Evolutionary conservation across 352 stramenopile species (phyloP).

Genomic region (Phytophthora hybrid): DNA sequence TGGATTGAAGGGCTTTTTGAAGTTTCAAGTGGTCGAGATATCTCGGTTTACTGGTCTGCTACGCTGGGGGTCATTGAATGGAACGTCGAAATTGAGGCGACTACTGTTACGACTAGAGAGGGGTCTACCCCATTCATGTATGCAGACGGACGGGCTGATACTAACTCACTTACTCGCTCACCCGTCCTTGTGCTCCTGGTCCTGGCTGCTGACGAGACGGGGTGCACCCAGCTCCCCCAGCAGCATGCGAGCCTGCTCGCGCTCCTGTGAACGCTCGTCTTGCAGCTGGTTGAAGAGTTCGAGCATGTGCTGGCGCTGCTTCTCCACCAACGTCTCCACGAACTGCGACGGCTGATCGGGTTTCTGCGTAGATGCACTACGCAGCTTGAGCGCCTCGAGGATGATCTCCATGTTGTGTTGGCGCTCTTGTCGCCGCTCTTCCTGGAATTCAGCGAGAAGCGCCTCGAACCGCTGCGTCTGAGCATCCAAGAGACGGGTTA

Average conservation of each 20-base stretch:
- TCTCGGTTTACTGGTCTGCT: neutral
- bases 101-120: slow-evolving; percentile 25
- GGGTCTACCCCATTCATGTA: slow-evolving; percentile 20
- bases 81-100: slow-evolving; percentile 39
- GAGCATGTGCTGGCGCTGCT: slow-evolving; percentile 48
- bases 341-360: slow-evolving; percentile 36
- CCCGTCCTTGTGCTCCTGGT: slow-evolving; percentile 35
- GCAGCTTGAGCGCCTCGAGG: slow-evolving; percentile 45
- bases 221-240: slow-evolving; percentile 35
- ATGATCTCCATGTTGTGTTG: slow-evolving; percentile 54
- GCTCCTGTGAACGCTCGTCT: slow-evolving; percentile 43
- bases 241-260: slow-evolving; percentile 42
- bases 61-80: slow-evolving; percentile 7
- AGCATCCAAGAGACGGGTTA: slow-evolving; percentile 42
- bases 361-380: slow-evolving; percentile 31
- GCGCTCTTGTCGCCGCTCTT: slow-evolving; percentile 49
- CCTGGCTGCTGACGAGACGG: slow-evolving; percentile 21
- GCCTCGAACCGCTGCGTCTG: slow-evolving; percentile 50
- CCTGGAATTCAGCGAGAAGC: slow-evolving; percentile 48
- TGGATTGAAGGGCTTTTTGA: neutral
- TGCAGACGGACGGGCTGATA: slow-evolving; percentile 3
- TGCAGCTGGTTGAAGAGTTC: slow-evolving; percentile 50
- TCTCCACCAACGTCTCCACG: slow-evolving; percentile 47
- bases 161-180: no score
- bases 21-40: neutral